A percentile compares a stretch with the other conserved stretches of the same genome.
Evolutionary conservation across 106 monocot species (phyloP).

Genomic region (Dendrobium huoshanense): DNA sequence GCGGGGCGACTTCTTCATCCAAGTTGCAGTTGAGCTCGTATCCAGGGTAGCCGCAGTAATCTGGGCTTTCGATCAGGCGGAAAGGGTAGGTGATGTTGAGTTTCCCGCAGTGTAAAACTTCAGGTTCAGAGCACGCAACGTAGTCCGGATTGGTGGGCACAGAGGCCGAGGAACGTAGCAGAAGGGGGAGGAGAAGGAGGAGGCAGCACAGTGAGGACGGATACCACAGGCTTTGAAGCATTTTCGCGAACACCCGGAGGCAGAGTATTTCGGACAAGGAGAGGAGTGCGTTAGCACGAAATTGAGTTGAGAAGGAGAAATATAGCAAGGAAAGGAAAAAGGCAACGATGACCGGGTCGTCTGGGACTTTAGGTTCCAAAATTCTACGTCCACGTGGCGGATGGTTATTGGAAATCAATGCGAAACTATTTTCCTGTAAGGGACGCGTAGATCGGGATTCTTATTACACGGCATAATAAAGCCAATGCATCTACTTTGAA

Average conservation of each 20-base stretch:
- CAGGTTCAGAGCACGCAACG: not conserved
- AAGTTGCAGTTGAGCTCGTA: slow-evolving; percentile 10
- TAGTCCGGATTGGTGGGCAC: not conserved
- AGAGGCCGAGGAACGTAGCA: not conserved
- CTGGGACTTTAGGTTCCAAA: not conserved
- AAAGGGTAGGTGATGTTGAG: slow-evolving; percentile 17
- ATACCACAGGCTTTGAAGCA: not conserved
- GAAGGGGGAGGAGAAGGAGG: not conserved
- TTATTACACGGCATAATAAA: too few species aligned
- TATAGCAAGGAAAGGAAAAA: not conserved
- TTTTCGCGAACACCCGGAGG: not conserved
- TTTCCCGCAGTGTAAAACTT: not conserved
- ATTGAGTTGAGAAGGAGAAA: not conserved
- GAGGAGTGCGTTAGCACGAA: not conserved
- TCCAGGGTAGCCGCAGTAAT: slow-evolving; percentile 18
- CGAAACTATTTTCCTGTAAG: too few species aligned
- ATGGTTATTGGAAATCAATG: not conserved
- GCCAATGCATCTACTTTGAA: too few species aligned
- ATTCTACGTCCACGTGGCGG: not conserved
- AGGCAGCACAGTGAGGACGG: not conserved
- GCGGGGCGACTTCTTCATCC: not conserved
- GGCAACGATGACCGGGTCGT: not conserved
- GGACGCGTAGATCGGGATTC: too few species aligned
- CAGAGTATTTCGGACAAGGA: too few species aligned
- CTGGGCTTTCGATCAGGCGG: not conserved